Base-by-base conservation (phyloP, 2,329 filamentous ascomycete genomes). In the Graphiopsis chlorocephala region DNA sequence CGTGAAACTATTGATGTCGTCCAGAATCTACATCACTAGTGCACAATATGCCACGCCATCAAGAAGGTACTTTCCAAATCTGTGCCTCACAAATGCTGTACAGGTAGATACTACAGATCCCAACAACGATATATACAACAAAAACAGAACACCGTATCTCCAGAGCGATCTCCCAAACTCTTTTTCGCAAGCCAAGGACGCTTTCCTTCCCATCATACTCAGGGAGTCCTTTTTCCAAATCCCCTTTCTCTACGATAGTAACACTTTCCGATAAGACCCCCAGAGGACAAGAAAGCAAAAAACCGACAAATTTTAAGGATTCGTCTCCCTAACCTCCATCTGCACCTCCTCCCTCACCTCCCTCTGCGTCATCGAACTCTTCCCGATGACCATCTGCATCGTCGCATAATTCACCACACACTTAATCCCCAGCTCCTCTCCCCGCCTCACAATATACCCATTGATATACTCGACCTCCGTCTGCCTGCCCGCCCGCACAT, bases 381-480 rank as follows among this genome's bases (percentile, higher is more conserved):
- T 94, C 26, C 87, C 90, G 73, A 90, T 87, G 57, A 97, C 88
- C 78, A 93, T 78, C 61, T 88, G 82, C 75, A 90, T 80, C 48
- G 96, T 80, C 81, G 91, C 84, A 71, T 88, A 88, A 74, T 96
- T 95, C 67, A 89, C 81, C 12, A 87, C 85, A 71, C 88, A 88
- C 59, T 85, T 81, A n/a, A 97, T 81, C 1, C 91, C 91, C 66
- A 93, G 72, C 74, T 91, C 85, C 70, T 86, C 83, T 0, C 90
- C 95, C 47, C 89, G 85, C 59, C 81, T 83, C 33, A 96, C 83
- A 66, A 99, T 90, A 79, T 94, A 99, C 0, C 93, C 94, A 75
- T 96, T 97, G 70, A 94, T 85, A 72, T 89, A 96, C 53, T 93
- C 86, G 47, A 97, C 85, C 72, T 97, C 92, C 0, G 91, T 92